Evolutionary conservation across 352 stramenopile species (phyloP), one percentile per base, ranked within the genome.

Genomic region (Globisporangium viniferum): DNA sequence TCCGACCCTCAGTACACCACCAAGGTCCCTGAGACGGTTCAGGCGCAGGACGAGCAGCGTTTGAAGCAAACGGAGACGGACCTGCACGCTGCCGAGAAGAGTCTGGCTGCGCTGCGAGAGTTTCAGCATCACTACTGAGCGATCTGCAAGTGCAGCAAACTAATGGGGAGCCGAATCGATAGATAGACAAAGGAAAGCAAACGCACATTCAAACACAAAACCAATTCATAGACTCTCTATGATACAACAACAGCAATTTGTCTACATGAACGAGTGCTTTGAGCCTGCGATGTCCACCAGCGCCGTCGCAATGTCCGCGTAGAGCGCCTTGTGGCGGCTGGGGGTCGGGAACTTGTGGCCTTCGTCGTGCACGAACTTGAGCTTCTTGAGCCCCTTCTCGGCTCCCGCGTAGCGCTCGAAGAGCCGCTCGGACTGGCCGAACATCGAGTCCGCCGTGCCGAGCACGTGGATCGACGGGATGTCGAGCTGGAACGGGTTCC

Each of bases 321-420:
- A 91, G 55, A 93, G 64, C 14, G 73, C 55, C 24, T 65, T 39
- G 62, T 91, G 72, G 57, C 76, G 77, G 22, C 73, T 44, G 0
- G 77, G 74, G 10, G 83, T 79, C 24, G 86, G 86, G 68, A 92
- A 93, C 64, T 89, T 88, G 78, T 92, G 86, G n/a, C 86, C 86
- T 72, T 90, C 84, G n/a, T 91, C 78, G 61, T 93, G 86, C 29
- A 82, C 80, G 39, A 92, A 88, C 59, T 75, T 74, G 64, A 76
- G 59, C 22, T 71, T 70, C 29, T 69, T 72, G 33, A 80, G 12
- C 48, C 77, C 74, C 10, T 72, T 70, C 0, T 63, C 57, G 18
- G 69, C 71, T 29, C 39, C 57, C 6, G 78, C 69, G 62, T 84
- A 93, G 53, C 72, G 75, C 10, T 77, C 71, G 36, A 80, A 73